Base-by-base conservation (phyloP, 2,329 filamentous ascomycete species). In the Calonectria hongkongensis region DNA sequence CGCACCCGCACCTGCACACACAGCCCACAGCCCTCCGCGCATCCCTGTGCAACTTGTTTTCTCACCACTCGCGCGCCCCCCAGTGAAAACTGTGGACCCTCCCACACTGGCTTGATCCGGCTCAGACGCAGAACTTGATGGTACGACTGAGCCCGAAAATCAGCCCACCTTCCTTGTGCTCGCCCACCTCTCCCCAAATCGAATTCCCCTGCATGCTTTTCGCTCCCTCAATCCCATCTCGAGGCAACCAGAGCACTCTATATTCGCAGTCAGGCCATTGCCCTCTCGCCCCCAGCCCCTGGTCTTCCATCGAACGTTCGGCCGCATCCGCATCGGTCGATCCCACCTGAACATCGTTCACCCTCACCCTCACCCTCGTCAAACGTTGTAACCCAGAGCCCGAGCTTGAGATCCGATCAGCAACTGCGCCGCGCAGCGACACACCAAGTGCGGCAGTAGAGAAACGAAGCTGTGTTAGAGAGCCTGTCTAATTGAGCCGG, bases 281-380 rank as follows among this genome's bases (percentile, higher is more conserved):
- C 72, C 73, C n/a, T 50, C 72, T 74, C 73, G 73, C 66, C 60
- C 73, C 72, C 67, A 68, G 76, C 66, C 75, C 78, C 78, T 70
- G 76, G 58, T 73, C 68, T 70, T 67, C 66, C 28, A 68, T 77
- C 73, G 70, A 78, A 73, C 76, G 63, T 78, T 78, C 78, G 78
- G 78, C 76, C 76, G 66, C 71, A 78, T 75, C 78, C 78, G 78
- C 73, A 80, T 80, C 78, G 76, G 78, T 75, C 78, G 78, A 80
- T 80, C 72, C 68, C 64, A 73, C 66, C 66, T 58, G 39, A 51
- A 33, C 62, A 62, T 63, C 54, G 63, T 43, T 50, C 51, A 27
- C 33, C 63, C 36, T 68, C 56, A 50, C 66, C 66, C 33, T 70
- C 66, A 33, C 41, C 51, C 54, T 60, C 54, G 54, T 70, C 50